Evolutionary conservation across 768 basidiomycete species (phyloP), one percentile per base, ranked within the genome.

Genomic region (Agaricus sinodeliciosus): DNA sequence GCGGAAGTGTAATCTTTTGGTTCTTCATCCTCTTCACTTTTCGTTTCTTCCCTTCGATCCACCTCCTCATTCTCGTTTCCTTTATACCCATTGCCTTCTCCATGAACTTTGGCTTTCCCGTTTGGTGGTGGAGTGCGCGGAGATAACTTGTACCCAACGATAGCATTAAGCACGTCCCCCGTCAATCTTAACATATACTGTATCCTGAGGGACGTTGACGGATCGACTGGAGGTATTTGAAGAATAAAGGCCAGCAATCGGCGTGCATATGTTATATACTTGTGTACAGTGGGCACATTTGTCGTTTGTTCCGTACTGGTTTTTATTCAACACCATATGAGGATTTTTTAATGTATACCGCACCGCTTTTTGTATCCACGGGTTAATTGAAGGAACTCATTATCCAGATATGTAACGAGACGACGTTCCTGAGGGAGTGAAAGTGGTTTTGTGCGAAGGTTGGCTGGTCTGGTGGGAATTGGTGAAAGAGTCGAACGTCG

Each of bases 321-420:
- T 35, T 48, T 49, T 26, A 34, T 4, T 28, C 19, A 42, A 25
- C 15, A 25, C 8, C 22, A 22, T 4, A n/a, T 49, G 36, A 44
- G 9, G 27, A 9, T 6, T 9, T 9, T 27, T n/a, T 13, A 34
- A 18, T 39, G 12, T 8, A 12, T 11, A 40, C 67, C 81, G 39
- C 54, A 88, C 87, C 89, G 81, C 68, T 87, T 90, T 68, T 84
- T 89, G 69, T 74, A 86, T 26, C 79, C 78, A 16, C 84, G 69
- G n/a, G 77, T 85, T 25, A 88, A 68, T 13, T 83, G 75, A 18
- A 88, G 69, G 58, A 89, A 82, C 51, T 73, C 64, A 16, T 78
- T 79, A 46, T 90, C 88, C 4, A 90, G 69, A 60, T 80, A 85
- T 18, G 79, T 77, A 6, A 83, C 68, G 0, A 87, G 72, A 52